Evolutionary conservation across 2,329 filamentous ascomycete genomes (phyloP).

Genomic region (Hypoxylon sp.): DNA sequence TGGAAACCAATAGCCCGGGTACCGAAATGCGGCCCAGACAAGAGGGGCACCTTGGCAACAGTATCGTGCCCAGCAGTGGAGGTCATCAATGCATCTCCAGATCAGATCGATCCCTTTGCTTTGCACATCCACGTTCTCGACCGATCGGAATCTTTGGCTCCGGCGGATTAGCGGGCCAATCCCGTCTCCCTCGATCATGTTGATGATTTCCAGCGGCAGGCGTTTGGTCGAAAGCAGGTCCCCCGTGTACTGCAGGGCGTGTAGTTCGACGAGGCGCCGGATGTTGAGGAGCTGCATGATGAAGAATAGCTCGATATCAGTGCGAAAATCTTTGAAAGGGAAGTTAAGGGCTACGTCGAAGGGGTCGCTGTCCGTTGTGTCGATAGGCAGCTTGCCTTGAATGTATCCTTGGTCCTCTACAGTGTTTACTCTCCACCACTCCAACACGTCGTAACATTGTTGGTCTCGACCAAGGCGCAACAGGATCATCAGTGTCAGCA

Average conservation of each 20-base stretch:
- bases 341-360: no score
- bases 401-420: not conserved
- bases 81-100: no score
- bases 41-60: no score
- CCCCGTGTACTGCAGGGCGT: not conserved
- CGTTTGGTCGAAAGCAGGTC: not conserved
- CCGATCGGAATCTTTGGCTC: not conserved
- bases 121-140: not conserved
- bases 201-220: not conserved
- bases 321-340: not conserved
- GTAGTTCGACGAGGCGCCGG: not conserved
- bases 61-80: no score
- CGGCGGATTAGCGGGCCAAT: not conserved
- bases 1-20: no score
- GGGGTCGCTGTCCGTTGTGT: no score
- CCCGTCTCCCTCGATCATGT: not conserved
- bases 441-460: not conserved
- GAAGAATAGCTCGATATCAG: not conserved
- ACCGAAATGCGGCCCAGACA: no score
- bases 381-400: no score
- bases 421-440: not conserved
- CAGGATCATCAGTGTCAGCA: not conserved
- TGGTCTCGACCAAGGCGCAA: not conserved
- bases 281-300: not conserved
- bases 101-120: not conserved